Evolutionary conservation across 768 basidiomycete species (phyloP).

Genomic region (Termitomyces titanicus): DNA sequence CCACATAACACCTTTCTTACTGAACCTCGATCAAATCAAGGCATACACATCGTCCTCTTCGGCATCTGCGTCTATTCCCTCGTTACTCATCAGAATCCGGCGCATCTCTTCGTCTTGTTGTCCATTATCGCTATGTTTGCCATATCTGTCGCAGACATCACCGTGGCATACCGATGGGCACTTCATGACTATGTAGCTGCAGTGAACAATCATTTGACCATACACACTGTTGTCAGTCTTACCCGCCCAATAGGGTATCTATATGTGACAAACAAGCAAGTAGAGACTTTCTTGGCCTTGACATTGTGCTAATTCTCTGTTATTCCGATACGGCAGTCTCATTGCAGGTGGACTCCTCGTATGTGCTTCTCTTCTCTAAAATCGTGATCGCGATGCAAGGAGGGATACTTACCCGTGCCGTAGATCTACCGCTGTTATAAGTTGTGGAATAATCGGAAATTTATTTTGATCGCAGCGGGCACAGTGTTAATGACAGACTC

Average conservation of each 20-base stretch:
- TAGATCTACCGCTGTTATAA: constrained; percentile 1
- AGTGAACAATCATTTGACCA: background rate
- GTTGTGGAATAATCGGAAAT: background rate
- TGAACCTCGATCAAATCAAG: background rate
- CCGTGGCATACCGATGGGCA: background rate
- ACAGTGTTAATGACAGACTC: background rate
- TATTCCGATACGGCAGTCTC: background rate
- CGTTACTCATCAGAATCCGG: background rate
- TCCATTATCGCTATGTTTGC: background rate
- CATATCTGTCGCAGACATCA: background rate
- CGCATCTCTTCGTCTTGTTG: background rate
- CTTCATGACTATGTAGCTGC: background rate
- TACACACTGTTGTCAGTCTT: background rate
- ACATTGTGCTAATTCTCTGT: background rate
- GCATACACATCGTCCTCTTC: constrained; percentile 3
- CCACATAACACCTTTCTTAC: background rate
- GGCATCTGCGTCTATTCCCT: background rate
- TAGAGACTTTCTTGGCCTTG: background rate
- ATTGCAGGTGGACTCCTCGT: constrained; percentile 1
- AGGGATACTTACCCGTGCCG: background rate
- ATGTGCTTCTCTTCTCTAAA: background rate
- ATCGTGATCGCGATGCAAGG: too few species aligned
- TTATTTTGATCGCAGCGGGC: background rate
- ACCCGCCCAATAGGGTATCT: background rate
- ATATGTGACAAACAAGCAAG: constrained; percentile 3